Percentiles rank a stretch among this genome's conserved stretches.
These are phyloP conservation scores for Amanita phalloides DNA, from an alignment of 768 basidiomycete species.

Conservation along the genomic window DNA sequence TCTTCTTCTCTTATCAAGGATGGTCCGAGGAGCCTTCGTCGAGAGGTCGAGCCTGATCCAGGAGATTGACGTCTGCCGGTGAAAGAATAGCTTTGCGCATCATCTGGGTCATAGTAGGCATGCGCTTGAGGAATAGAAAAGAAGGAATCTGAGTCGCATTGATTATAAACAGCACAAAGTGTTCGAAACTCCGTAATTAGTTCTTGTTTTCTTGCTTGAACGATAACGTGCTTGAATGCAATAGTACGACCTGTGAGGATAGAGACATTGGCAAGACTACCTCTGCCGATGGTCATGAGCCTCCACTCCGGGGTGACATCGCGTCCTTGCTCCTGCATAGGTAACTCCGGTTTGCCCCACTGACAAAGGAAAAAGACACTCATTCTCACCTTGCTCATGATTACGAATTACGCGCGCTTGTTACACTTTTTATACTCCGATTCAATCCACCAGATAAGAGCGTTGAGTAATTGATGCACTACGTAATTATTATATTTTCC, in stretches of 20 bases:
- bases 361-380: not conserved
- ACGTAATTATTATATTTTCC: too few relatives aligned
- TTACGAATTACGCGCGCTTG: not conserved
- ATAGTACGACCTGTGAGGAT: not conserved
- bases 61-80: not conserved
- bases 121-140: not conserved
- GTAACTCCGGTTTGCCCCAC: not conserved
- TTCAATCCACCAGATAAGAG: too few relatives aligned
- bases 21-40: not conserved
- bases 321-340: not conserved
- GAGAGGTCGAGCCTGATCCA: not conserved
- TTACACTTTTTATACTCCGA: too few relatives aligned
- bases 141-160: not conserved
- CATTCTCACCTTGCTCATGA: not conserved
- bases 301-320: not conserved
- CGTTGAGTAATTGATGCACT: too few relatives aligned
- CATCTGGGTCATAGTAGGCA: constrained; percentile 1
- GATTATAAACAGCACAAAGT: not conserved
- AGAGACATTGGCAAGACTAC: constrained; percentile 1
- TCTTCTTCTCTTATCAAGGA: not conserved
- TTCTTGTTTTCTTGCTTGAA: not conserved
- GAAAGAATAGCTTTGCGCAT: not conserved
- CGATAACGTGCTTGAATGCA: constrained; percentile 3
- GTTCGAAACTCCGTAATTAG: not conserved
- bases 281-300: constrained; percentile 1